These are phyloP conservation scores for Metarhizium brunneum DNA, from an alignment of 2,329 filamentous ascomycete species.

Conservation along the genomic window DNA sequence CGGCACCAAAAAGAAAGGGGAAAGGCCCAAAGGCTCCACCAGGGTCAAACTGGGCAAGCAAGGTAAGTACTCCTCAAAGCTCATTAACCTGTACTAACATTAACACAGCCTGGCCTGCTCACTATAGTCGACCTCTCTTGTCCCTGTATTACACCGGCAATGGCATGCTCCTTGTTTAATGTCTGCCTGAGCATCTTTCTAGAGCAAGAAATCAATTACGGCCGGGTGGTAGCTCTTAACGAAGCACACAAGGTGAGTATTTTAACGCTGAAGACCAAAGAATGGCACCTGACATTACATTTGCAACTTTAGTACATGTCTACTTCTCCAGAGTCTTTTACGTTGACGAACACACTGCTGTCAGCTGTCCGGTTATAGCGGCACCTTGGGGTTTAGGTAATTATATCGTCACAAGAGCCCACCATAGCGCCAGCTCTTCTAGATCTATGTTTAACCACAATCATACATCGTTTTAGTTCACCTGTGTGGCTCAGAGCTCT, in stretches of 20 bases:
- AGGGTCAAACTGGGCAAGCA: background rate
- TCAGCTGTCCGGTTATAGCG: conserved; percentile 57
- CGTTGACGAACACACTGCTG: conserved; percentile 51
- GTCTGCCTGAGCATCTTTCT: conserved; percentile 58
- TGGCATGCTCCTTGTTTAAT: conserved; percentile 61
- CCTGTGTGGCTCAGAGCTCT: conserved; percentile 46
- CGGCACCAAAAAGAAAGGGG: background rate
- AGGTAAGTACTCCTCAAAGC: background rate
- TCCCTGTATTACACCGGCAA: conserved; percentile 54
- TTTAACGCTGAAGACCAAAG: background rate
- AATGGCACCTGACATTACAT: background rate
- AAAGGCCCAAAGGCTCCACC: background rate
- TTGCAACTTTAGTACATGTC: conserved; percentile 45
- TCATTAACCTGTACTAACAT: background rate
- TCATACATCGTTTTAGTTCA: conserved; percentile 60
- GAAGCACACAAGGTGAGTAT: conserved; percentile 52
- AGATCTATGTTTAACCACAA: conserved; percentile 56
- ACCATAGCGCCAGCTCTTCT: conserved; percentile 57
- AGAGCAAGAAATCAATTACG: conserved; percentile 34
- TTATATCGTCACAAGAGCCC: conserved; percentile 68
- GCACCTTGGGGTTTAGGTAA: conserved; percentile 52
- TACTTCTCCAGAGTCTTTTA: conserved; percentile 38
- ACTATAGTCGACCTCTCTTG: conserved; percentile 64
- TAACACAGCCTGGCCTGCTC: conserved; percentile 34
- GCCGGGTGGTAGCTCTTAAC: conserved; percentile 57